Evolutionary conservation across 306 rosid species (phyloP), one percentile per base, ranked within the genome.

Genomic region (Pachyrhizus erosus): DNA sequence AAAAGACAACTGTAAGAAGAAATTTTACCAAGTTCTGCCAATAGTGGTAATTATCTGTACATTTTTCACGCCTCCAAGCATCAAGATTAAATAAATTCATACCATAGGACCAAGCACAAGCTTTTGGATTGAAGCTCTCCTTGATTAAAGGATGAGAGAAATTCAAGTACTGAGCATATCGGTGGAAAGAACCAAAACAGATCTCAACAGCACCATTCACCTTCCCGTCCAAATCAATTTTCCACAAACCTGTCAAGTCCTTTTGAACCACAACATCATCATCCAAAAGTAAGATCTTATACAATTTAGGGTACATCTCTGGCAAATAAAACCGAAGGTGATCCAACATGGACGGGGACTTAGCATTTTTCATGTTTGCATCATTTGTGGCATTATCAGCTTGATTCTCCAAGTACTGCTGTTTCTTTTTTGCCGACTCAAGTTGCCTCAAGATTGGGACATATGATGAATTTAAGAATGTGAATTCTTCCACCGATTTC

Each of bases 201-300:
- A 91, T 90, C 94, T 96, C 98, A 37, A 96, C 97, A 10, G 99
- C 99, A 79, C 99, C 99, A 65, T 93, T 96, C 61, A 93, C 98
- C 88, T 87, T 93, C 75, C 97, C 99, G 46, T 93, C 99, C 87
- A 96, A 76, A 88, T 92, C 97, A 70, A 93, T 92, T 76, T 85
- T 92, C 99, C 99, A 96, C 79, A 96, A 89, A 46, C 94, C 91
- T 12, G 97, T 93, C 80, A 96, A 86, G 77, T 93, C 99, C 75
- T 93, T 96, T 82, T 96, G 99, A 84, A 96, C 98, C 84, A 93
- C 99, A 11, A 96, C 94, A 77, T 96, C 99, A 65, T 93, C 99
- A 54, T 96, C 99, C 88, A 96, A 76, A 18, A 93, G 88, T 55
- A 96, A 83, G 76, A 96, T 89, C 82, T 90, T 92, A 83, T 82